Conservation (phyloP, 163 green algal genomes). For the Chloroidium sp. region DNA sequence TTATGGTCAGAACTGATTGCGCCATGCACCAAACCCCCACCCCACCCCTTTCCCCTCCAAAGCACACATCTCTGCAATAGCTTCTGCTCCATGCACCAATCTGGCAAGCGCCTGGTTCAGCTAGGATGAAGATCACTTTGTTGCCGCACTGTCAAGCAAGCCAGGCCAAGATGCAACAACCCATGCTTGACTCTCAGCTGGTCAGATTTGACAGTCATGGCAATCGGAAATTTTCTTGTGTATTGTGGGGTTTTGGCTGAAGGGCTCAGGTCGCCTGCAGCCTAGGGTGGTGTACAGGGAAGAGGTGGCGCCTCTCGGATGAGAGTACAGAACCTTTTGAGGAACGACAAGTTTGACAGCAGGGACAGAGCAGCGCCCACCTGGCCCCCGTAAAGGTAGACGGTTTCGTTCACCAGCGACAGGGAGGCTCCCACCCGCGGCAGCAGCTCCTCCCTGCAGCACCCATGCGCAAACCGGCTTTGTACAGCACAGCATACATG, state of each 20-base stretch:
- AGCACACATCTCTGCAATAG: too few relatives aligned
- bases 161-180: too few relatives aligned
- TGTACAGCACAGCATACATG: neutral
- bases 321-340: too few relatives aligned
- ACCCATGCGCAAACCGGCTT: neutral
- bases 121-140: neutral
- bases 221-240: neutral
- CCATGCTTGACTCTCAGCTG: too few relatives aligned
- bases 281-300: too few relatives aligned
- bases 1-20: neutral
- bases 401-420: constrained; percentile 18
- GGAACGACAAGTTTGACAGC: too few relatives aligned
- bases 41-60: neutral
- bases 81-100: too few relatives aligned
- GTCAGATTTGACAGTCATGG: neutral
- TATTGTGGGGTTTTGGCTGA: too few relatives aligned
- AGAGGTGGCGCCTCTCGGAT: too few relatives aligned
- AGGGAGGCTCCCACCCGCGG: constrained; percentile 36
- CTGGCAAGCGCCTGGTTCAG: neutral
- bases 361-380: constrained; percentile 9
- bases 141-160: too few relatives aligned
- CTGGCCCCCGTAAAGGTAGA: constrained; percentile 57
- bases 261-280: too few relatives aligned
- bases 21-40: neutral
- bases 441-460: constrained; percentile 21